phyloP scores from a whole-genome alignment of 495 filamentous ascomycete species.

The Recurvomyces mirabilis region DNA sequence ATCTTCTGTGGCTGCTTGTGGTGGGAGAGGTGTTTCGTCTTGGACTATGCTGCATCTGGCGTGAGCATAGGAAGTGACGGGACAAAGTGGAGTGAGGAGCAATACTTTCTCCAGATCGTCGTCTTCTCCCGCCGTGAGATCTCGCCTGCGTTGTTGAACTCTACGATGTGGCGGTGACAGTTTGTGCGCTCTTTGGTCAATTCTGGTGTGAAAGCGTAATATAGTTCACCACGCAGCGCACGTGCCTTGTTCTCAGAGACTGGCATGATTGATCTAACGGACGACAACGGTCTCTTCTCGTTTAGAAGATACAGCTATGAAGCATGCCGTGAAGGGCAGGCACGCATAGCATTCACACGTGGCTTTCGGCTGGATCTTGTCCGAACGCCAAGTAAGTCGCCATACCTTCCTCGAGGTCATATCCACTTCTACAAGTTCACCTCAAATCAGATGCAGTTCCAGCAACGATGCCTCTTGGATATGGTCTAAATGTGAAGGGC shows the following conservation, averaged over 20 bases:
- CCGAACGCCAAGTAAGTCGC: too few species aligned
- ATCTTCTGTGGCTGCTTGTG: constrained; percentile 38
- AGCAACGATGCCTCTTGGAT: constrained; percentile 39
- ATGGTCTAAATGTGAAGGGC: constrained; percentile 44
- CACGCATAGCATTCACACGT: too few species aligned
- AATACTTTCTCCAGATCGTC: constrained; percentile 63
- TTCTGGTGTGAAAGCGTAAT: constrained; percentile 44
- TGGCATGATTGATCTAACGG: too few species aligned
- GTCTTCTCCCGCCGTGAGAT: constrained; percentile 45
- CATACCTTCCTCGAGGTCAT: background rate
- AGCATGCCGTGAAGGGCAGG: too few species aligned
- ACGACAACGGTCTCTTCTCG: too few species aligned
- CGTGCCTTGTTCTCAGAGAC: constrained; percentile 32
- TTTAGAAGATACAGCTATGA: too few species aligned
- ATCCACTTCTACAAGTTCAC: background rate
- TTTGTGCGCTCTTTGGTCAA: constrained; percentile 45
- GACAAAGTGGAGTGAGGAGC: background rate
- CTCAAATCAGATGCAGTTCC: too few species aligned
- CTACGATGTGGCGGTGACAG: constrained; percentile 46
- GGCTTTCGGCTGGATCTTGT: too few species aligned
- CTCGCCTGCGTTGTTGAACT: constrained; percentile 53
- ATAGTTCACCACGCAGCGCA: constrained; percentile 31
- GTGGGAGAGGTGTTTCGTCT: constrained; percentile 52
- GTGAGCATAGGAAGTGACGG: constrained; percentile 9
- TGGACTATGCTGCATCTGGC: constrained; percentile 39